Evolutionary conservation across 2,329 filamentous ascomycete genomes (phyloP).

Genomic region (Cephalotrichum gorgonifer): DNA sequence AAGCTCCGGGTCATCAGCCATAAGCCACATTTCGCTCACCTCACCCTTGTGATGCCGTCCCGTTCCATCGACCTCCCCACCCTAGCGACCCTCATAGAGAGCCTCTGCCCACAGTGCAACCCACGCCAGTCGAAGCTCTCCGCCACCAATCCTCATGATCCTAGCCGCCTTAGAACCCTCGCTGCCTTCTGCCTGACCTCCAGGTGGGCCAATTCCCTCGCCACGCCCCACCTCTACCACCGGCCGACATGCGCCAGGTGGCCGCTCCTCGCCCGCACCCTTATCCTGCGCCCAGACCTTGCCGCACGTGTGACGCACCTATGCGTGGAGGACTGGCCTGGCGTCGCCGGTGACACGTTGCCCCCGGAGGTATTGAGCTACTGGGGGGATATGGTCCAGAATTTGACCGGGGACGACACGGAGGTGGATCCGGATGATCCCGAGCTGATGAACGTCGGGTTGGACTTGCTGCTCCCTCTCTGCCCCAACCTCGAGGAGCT

Average conservation of each 20-base stretch:
- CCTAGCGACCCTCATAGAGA: too few relatives aligned
- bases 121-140: too few relatives aligned
- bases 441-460: background rate
- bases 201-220: background rate
- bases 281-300: background rate
- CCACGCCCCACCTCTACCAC: conserved; percentile 1
- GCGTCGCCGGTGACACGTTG: background rate
- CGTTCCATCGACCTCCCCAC: too few relatives aligned
- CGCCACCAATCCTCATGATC: background rate
- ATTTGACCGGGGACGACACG: background rate
- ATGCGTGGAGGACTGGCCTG: background rate
- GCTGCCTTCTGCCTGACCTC: conserved; percentile 1
- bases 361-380: background rate
- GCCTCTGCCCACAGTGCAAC: too few relatives aligned
- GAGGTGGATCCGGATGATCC: background rate
- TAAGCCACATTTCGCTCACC: too few relatives aligned
- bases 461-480: background rate
- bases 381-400: background rate
- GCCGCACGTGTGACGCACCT: background rate
- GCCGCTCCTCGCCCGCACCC: conserved; percentile 1
- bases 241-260: background rate
- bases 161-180: background rate
- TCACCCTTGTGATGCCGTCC: too few relatives aligned
- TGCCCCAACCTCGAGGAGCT: background rate
- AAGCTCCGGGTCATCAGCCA: too few relatives aligned